Conservation (phyloP, 192 early-diverging fungal species). For the Gigaspora rosea region DNA sequence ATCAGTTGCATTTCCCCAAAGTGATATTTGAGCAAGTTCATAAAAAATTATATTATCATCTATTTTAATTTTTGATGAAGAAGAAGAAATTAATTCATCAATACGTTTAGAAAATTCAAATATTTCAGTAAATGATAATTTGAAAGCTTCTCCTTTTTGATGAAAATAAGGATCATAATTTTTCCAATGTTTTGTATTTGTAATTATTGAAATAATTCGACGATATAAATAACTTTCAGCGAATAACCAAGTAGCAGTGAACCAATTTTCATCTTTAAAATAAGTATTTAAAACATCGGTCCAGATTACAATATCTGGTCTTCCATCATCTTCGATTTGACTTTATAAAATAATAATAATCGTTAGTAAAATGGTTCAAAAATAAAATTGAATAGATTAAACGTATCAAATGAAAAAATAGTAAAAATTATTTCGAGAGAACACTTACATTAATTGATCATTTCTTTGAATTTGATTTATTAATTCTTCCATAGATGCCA, state of each 20-base stretch:
- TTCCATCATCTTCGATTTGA: constrained; percentile 51
- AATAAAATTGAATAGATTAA: no score
- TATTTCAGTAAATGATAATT: constrained; percentile 63
- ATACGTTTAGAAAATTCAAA: constrained; percentile 63
- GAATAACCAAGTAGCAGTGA: constrained; percentile 76
- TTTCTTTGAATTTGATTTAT: constrained; percentile 76
- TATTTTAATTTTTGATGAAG: constrained; percentile 20
- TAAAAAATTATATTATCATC: constrained; percentile 54
- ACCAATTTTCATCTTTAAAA: constrained; percentile 69
- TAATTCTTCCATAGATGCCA: constrained; percentile 62
- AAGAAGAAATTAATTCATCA: constrained; percentile 42
- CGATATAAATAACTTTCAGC: constrained; percentile 86
- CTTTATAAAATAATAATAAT: constrained; percentile 32
- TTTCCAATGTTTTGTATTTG: constrained; percentile 56
- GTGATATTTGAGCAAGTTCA: constrained; percentile 71
- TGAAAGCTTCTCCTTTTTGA: constrained; percentile 71
- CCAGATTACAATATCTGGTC: constrained; percentile 65
- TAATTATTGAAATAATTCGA: constrained; percentile 63
- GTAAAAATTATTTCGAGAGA: no score
- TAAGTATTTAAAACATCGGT: constrained; percentile 58
- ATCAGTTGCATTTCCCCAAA: constrained; percentile 94
- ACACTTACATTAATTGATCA: constrained; percentile 50
- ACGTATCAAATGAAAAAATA: no score
- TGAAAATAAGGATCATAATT: constrained; percentile 74
- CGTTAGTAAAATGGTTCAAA: not conserved